Conservation (phyloP, 2,329 filamentous ascomycete genomes). For the Clonostachys solani region DNA sequence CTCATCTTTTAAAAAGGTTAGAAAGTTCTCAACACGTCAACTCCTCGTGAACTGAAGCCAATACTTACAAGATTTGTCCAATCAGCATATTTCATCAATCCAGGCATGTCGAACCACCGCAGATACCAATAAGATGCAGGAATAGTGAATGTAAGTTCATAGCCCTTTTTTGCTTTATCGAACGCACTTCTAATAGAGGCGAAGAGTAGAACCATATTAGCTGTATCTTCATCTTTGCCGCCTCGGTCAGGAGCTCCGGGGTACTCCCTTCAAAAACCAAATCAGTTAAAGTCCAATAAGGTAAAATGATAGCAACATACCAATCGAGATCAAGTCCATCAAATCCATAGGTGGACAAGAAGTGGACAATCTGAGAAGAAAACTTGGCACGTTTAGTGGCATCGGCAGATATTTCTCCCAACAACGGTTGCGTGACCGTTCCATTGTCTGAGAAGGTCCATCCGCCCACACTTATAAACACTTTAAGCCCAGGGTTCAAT, state of each 20-base stretch:
- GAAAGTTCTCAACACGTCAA: not conserved
- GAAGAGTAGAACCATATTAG: constrained; percentile 13
- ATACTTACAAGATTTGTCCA: not conserved
- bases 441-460: constrained; percentile 25
- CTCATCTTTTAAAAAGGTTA: not conserved
- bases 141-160: constrained; percentile 10
- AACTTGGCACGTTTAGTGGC: constrained; percentile 13
- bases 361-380: constrained; percentile 28
- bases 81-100: constrained; percentile 6
- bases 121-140: constrained; percentile 23
- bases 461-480: constrained; percentile 29
- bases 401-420: too few species aligned
- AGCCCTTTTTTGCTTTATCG: too few species aligned
- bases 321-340: constrained; percentile 20
- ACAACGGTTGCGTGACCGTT: too few species aligned
- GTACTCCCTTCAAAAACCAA: constrained; percentile 20
- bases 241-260: constrained; percentile 12
- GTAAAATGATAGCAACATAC: constrained; percentile 2
- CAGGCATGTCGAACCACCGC: constrained; percentile 11
- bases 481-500: constrained; percentile 16
- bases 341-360: constrained; percentile 12
- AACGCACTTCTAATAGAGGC: constrained; percentile 8
- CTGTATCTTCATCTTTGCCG: constrained; percentile 10
- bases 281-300: not conserved
- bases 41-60: not conserved